A percentile compares a stretch with the other conserved stretches of the same genome.
phyloP scores from a whole-genome alignment of 371 early-diverging fungal genomes.

The Mortierella polycephala region DNA sequence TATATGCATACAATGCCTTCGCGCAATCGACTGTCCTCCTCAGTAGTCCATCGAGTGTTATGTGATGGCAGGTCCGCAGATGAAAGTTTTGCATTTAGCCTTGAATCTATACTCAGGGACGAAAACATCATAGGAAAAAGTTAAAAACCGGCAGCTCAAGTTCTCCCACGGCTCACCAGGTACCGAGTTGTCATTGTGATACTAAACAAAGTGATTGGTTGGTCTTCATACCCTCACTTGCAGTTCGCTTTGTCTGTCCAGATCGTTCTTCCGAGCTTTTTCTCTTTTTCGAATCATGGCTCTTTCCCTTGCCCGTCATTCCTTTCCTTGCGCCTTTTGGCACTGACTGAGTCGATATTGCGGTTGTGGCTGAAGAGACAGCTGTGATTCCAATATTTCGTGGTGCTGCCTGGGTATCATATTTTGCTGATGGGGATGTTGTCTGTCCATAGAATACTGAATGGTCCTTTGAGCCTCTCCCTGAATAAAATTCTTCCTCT shows the following conservation, averaged over 20 bases:
- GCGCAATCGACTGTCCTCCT: conserved; percentile 58
- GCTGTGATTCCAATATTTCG: not conserved
- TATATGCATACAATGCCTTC: conserved; percentile 63
- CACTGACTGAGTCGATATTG: not conserved
- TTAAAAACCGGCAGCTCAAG: not conserved
- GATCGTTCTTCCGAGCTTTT: conserved; percentile 36
- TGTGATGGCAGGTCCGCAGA: conserved; percentile 71
- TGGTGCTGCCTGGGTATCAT: not conserved
- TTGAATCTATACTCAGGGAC: conserved; percentile 16
- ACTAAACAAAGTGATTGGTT: no score
- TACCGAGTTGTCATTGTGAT: no score
- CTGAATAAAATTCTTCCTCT: conserved; percentile 75
- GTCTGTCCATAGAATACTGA: not conserved
- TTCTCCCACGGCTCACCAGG: no score
- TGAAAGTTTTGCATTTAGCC: conserved; percentile 55
- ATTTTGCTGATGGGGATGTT: not conserved
- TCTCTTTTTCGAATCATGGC: conserved; percentile 38
- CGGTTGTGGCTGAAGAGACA: not conserved
- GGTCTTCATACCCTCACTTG: conserved; percentile 27
- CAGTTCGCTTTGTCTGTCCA: conserved; percentile 33
- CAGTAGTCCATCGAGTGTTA: conserved; percentile 67
- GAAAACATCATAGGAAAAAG: not conserved
- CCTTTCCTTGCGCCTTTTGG: not conserved
- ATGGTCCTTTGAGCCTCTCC: conserved; percentile 12
- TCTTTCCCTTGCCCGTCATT: conserved; percentile 1